Evolutionary conservation across 1,284 basidiomycete genomes (phyloP), one percentile per base, ranked within the genome.

Genomic region (Cryptococcus sp.): DNA sequence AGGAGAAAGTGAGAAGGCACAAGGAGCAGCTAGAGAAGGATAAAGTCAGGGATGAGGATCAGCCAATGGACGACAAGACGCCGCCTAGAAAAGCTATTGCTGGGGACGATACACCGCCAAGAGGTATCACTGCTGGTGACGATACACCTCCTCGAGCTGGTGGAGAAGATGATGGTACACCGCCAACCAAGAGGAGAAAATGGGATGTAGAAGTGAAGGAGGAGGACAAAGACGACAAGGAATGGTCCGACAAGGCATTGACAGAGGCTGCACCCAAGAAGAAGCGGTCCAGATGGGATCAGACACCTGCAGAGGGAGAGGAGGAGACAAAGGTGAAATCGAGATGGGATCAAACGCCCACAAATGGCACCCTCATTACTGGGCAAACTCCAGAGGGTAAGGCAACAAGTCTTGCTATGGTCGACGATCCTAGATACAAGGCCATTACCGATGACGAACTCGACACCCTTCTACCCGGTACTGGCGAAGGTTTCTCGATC

Each of bases 371-470:
- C 37, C 46, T 50, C 31, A 61, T 62, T 21, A 55, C 57, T n/a
- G 60, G 59, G 5, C 16, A 39, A 14, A 39, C 14, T 4, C 45
- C 59, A 9, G 52, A 53, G 39, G 55, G 36, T 48, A 56, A 61
- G 31, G 55, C 54, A 82, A 85, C 50, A 78, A 78, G 56, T 61
- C 88, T 89, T 48, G 85, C 88, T 65, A 90, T 91, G 85, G 88
- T 91, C 62, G 88, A 92, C 65, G 92, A 98, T 77, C 92, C 92
- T 67, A 87, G 96, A 69, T 97, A 97, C 67, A 83, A 91, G 16
- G 92, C 88, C 66, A 85, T 98, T 48, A 85, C 89, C 4, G 94
- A 98, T 74, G 93, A 97, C 68, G 96, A 98, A 77, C 84, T 99
- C 49, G 86, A 98, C 64, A 84, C 85, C 28, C 80, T 98, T 54